These are phyloP conservation scores for Psilocybe azurescens DNA, from an alignment of 768 basidiomycete genomes.

Conservation along the genomic window DNA sequence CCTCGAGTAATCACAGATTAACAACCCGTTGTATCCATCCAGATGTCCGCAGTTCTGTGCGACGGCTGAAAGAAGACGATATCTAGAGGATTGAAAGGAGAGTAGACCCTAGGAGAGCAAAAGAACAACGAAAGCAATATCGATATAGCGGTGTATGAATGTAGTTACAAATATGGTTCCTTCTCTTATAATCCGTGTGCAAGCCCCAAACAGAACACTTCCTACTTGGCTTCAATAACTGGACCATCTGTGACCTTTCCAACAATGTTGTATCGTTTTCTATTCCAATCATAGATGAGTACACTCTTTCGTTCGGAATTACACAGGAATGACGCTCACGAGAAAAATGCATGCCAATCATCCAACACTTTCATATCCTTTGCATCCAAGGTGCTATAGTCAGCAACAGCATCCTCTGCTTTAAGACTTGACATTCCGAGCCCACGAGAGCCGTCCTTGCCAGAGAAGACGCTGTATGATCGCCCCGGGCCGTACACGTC, in stretches of 20 bases:
- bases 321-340: slow-evolving; percentile 51
- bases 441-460: slow-evolving; percentile 90
- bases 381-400: slow-evolving; percentile 78
- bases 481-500: slow-evolving; percentile 89
- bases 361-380: slow-evolving; percentile 80
- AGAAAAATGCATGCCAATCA: slow-evolving; percentile 90
- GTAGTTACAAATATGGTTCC: not conserved
- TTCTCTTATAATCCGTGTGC: not conserved
- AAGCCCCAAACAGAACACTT: not conserved
- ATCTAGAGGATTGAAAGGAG: too few species aligned
- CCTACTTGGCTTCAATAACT: not conserved
- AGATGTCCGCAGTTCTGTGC: too few species aligned
- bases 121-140: not conserved
- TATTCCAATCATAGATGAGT: not conserved
- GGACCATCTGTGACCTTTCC: slow-evolving; percentile 5
- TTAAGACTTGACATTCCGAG: slow-evolving; percentile 91
- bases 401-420: slow-evolving; percentile 82
- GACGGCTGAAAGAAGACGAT: too few species aligned
- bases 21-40: too few species aligned
- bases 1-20: too few species aligned
- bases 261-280: slow-evolving; percentile 8
- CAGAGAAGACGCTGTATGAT: slow-evolving; percentile 87
- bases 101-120: not conserved
- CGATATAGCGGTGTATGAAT: not conserved
- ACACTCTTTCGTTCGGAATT: not conserved